These are phyloP conservation scores for Colletotrichum neosansevieriae DNA, from an alignment of 2,329 filamentous ascomycete species.

Conservation along the genomic window DNA sequence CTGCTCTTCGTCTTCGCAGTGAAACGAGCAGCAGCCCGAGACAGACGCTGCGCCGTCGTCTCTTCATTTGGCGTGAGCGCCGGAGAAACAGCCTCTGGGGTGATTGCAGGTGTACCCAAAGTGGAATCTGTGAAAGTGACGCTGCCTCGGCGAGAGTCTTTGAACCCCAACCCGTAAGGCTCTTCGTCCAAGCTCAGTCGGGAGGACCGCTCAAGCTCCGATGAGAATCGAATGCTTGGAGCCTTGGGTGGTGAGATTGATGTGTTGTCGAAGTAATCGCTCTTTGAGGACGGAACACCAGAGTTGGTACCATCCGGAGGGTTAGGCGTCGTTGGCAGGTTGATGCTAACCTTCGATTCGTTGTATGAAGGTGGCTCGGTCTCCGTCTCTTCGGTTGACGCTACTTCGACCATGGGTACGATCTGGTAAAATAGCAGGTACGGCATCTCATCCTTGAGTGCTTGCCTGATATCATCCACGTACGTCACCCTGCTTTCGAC, in stretches of 20 bases:
- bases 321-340: conserved; percentile 46
- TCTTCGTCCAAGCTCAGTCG: conserved; percentile 61
- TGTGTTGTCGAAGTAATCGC: conserved; percentile 60
- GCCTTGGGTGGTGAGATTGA: conserved; percentile 52
- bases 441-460: conserved; percentile 87
- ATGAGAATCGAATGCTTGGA: conserved; percentile 67
- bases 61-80: conserved; percentile 63
- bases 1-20: conserved; percentile 63
- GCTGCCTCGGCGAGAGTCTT: conserved; percentile 63
- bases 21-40: conserved; percentile 69
- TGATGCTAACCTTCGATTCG: conserved; percentile 60
- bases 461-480: conserved; percentile 81
- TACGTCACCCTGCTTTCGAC: conserved; percentile 76
- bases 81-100: conserved; percentile 53
- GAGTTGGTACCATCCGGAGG: conserved; percentile 45
- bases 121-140: conserved; percentile 61
- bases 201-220: conserved; percentile 62
- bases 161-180: conserved; percentile 49
- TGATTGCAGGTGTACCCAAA: conserved; percentile 52
- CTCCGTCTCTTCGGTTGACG: conserved; percentile 61
- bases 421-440: conserved; percentile 98
- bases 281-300: conserved; percentile 49
- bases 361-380: conserved; percentile 70
- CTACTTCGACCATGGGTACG: conserved; percentile 82
- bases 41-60: conserved; percentile 64